Base-by-base conservation (phyloP, 2,329 filamentous ascomycete genomes). In the Xylariaceae sp. region DNA sequence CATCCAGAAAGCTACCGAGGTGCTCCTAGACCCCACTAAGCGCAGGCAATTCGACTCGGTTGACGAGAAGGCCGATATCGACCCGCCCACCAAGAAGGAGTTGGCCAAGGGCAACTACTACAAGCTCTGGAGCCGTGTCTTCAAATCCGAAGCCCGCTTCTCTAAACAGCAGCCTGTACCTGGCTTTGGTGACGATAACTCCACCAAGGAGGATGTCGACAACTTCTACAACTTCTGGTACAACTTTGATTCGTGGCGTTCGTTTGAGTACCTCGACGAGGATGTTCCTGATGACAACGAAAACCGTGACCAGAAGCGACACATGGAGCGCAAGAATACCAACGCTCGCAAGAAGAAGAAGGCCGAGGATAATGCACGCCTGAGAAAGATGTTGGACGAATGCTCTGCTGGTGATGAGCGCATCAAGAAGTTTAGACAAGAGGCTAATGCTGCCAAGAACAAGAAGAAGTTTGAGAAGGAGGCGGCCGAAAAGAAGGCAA, bases 171-270 rank as follows among this genome's bases (percentile, higher is more conserved):
- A 95, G 71, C 92, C 92, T 5, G 94, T 96, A 2, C 95, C 94
- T 4, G 76, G 80, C 65, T 85, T 99, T 55, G 94, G 94, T 60
- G 82, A 89, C 68, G 89, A 89, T 62, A 87, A 95, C 63, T 86
- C 88, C 68, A 83, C 83, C 66, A 89, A 91, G 74, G 89, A 95
- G 69, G 86, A 96, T 6, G 94, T 99, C 46, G 91, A 97, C 70
- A 78, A 80, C 51, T 99, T 99, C 74, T 99, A 99, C 83, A 96
- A 99, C 81, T 99, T 97, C 80, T 99, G 89, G 87, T 99, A 97
- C 81, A 95, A 92, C 81, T 95, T 99, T 67, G 94, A 99, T 80
- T 94, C 88, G 73, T 99, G 94, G 94, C 83, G 94, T 59, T 86
- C 88, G 2, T 99, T 99, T 68, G 94, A 99, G 77, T 99, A 99